Evolutionary conservation across 768 basidiomycete genomes (phyloP).

Genomic region (Suillus spraguei): DNA sequence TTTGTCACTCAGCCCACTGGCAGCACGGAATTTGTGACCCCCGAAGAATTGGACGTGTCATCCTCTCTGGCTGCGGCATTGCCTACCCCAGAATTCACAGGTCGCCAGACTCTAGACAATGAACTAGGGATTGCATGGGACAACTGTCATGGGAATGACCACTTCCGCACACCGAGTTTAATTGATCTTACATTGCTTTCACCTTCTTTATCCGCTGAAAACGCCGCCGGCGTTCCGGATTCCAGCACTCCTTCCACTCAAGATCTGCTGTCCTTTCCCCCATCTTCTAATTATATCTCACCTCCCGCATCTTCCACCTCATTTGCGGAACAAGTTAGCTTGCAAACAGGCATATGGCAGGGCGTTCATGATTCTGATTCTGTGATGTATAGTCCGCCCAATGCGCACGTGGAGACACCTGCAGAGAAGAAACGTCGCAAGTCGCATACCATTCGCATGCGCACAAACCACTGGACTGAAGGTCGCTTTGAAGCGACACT

Average conservation of each 20-base stretch:
- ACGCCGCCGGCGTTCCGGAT: constrained; percentile 5
- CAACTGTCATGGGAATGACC: constrained; percentile 39
- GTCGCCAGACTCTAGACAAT: constrained; percentile 48
- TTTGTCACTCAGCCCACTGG: constrained; percentile 33
- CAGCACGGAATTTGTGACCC: constrained; percentile 24
- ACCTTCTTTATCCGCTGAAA: constrained; percentile 36
- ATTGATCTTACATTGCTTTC: constrained; percentile 46
- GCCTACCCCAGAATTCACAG: constrained; percentile 11
- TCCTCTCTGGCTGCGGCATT: constrained; percentile 22
- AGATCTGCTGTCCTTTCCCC: neutral
- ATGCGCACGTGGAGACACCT: constrained; percentile 19
- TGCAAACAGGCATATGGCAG: constrained; percentile 19
- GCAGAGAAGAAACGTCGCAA: constrained; percentile 37
- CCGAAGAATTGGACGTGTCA: constrained; percentile 20
- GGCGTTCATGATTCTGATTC: constrained; percentile 7
- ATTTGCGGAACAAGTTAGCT: constrained; percentile 2
- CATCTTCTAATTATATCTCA: neutral
- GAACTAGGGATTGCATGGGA: constrained; percentile 60
- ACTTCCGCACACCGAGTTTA: constrained; percentile 57
- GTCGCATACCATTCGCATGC: constrained; percentile 55
- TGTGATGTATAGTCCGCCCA: constrained; percentile 29
- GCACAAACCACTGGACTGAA: constrained; percentile 62
- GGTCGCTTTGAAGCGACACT: constrained; percentile 49
- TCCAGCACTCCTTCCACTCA: neutral
- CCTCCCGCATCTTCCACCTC: neutral